Base-by-base conservation (phyloP, 176 grass and related monocot species). In the Triticum timopheevii region DNA sequence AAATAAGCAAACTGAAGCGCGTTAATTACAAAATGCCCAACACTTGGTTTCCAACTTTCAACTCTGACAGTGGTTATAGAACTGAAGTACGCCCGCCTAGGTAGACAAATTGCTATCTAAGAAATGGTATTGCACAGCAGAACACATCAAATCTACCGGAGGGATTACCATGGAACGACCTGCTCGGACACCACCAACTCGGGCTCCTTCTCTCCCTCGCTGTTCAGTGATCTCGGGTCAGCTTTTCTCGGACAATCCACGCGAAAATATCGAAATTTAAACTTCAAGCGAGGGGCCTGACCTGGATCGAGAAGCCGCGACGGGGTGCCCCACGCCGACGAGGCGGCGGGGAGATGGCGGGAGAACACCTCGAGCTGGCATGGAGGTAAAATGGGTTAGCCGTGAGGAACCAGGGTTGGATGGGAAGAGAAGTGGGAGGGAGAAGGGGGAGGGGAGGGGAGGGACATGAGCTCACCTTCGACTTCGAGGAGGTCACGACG, bases 111-210 rank as follows among this genome's bases (percentile, higher is more conserved):
- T 35, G 35, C 4, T 42, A 24, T 13, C 2, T 40, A 28, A 3
- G 73, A 59, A 68, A 23, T 22, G 33, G 35, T 73, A 33, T 42
- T 72, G 17, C 61, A 83, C 17, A 9, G 63, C 12, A 5, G 1
- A 33, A 50, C 15, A 8, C 50, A 71, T 72, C 54, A 69, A 79
- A 79, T 7, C 10, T 27, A 88, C 13, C 30, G 2, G 78, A 81
- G 31, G 11, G 69, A 82, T 1, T 54, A 95, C 93, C 90, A 83
- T 92, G 93, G 78, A 95, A 92, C 30, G 65, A 82, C 81, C 93
- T 95, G 88, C 80, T 92, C 24, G 86, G 88, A 61, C 78, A 86
- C 86, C 86, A 86, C 86, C 84, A 85, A 47, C 88, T 80, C 56
- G 76, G 6, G 54, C 16, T 82, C 65, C 56, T 73, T 79, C 79